Conservation (phyloP, 495 filamentous ascomycete genomes). For the Xanthoparmelia taractica region DNA sequence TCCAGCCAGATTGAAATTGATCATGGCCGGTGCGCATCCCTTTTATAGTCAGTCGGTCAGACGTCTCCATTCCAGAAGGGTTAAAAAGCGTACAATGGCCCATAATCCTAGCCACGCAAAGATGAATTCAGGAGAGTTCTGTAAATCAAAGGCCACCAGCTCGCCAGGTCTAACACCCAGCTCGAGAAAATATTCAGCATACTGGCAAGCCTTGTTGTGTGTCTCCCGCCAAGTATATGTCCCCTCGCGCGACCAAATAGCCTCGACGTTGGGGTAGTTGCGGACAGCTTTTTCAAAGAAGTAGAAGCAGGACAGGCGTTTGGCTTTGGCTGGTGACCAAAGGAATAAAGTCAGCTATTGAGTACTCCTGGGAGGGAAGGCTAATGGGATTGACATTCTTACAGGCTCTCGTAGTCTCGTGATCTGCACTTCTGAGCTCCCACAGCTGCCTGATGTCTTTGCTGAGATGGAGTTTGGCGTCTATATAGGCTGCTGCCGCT, state of each 20-base stretch:
- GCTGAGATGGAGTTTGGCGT: conserved; percentile 58
- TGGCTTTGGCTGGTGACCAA: conserved; percentile 36
- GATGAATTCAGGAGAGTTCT: conserved; percentile 62
- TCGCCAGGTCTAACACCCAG: conserved; percentile 57
- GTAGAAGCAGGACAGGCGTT: conserved; percentile 55
- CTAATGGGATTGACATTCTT: conserved; percentile 17
- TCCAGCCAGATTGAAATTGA: conserved; percentile 64
- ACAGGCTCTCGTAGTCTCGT: conserved; percentile 34
- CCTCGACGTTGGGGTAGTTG: conserved; percentile 41
- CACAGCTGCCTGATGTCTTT: conserved; percentile 48
- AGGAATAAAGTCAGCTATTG: neutral
- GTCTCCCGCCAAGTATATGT: conserved; percentile 57
- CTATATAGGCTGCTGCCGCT: conserved; percentile 53
- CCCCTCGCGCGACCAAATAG: conserved; percentile 59
- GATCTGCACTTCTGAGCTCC: conserved; percentile 30
- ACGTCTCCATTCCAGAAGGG: neutral
- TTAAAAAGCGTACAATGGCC: conserved; percentile 39
- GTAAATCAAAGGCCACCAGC: conserved; percentile 60
- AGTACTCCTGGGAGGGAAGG: neutral
- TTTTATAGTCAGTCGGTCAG: conserved; percentile 1
- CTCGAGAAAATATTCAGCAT: conserved; percentile 55
- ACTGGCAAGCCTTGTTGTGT: conserved; percentile 49
- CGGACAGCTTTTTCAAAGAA: conserved; percentile 51
- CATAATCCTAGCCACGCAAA: conserved; percentile 54
- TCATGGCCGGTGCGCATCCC: conserved; percentile 56